A percentile compares a stretch with the other conserved stretches of the same genome.
Conservation (phyloP, 441 rosid species). For the Raphanus hybrid region DNA sequence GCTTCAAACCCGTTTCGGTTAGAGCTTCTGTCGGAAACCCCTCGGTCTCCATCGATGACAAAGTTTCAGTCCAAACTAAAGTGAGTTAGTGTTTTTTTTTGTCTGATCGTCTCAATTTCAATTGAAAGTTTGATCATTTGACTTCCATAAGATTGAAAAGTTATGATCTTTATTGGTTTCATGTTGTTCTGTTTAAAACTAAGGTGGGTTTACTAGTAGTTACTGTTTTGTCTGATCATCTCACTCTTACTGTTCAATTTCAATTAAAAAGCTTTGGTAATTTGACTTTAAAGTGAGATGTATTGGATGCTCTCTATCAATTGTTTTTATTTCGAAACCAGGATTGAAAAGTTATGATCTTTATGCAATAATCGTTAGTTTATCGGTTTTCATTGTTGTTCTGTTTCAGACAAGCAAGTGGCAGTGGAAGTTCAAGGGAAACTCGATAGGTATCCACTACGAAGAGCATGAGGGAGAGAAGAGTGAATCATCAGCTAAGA, state of each 20-base stretch:
- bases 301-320: constrained; percentile 12
- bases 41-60: constrained; percentile 46
- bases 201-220: too few relatives aligned
- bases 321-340: background rate
- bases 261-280: background rate
- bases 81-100: constrained; percentile 28
- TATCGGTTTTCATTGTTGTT: constrained; percentile 5
- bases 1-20: constrained; percentile 49
- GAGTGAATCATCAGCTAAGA: constrained; percentile 58
- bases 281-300: background rate
- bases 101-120: constrained; percentile 22
- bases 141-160: constrained; percentile 4
- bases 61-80: constrained; percentile 50
- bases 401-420: constrained; percentile 65
- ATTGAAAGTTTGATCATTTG: constrained; percentile 20
- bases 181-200: background rate
- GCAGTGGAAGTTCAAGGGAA: constrained; percentile 82
- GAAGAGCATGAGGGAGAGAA: constrained; percentile 71
- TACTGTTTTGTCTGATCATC: too few relatives aligned
- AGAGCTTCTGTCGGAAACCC: constrained; percentile 58
- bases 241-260: too few relatives aligned
- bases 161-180: background rate
- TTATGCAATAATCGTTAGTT: background rate
- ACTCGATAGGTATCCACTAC: constrained; percentile 60
- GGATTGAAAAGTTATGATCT: constrained; percentile 4